Conservation (phyloP, 768 basidiomycete genomes). For the Leccinellum rugosiceps region DNA sequence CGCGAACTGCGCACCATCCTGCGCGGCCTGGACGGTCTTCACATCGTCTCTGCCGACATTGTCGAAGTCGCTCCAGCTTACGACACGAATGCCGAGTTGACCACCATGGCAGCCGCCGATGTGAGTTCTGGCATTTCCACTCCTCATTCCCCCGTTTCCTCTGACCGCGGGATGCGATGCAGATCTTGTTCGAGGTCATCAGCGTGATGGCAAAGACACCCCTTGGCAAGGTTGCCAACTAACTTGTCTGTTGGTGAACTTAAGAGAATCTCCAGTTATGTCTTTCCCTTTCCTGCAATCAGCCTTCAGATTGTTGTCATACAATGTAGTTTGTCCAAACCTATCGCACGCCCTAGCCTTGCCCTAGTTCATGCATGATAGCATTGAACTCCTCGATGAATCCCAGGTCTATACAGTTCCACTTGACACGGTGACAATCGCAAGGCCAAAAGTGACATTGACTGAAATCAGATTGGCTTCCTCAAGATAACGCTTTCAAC, state of each 20-base stretch:
- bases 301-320: not conserved
- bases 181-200: conserved; percentile 74
- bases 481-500: too few species aligned
- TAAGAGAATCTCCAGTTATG: not conserved
- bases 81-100: conserved; percentile 63
- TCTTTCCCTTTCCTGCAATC: not conserved
- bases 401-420: too few species aligned
- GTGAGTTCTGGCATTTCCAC: conserved; percentile 29
- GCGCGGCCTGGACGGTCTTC: conserved; percentile 69
- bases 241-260: not conserved
- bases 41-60: conserved; percentile 78
- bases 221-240: conserved; percentile 51
- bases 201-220: conserved; percentile 81
- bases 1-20: conserved; percentile 77
- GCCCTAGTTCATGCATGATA: too few species aligned
- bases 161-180: conserved; percentile 14
- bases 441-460: too few species aligned
- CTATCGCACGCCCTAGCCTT: too few species aligned
- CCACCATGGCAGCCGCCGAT: conserved; percentile 62
- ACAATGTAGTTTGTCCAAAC: too few species aligned
- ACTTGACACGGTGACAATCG: too few species aligned
- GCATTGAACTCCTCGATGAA: too few species aligned
- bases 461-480: too few species aligned
- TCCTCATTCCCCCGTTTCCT: not conserved
- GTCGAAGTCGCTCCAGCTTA: conserved; percentile 86